Conservation (phyloP, 2,329 filamentous ascomycete genomes). For the Paracoccidioides lutzii region DNA sequence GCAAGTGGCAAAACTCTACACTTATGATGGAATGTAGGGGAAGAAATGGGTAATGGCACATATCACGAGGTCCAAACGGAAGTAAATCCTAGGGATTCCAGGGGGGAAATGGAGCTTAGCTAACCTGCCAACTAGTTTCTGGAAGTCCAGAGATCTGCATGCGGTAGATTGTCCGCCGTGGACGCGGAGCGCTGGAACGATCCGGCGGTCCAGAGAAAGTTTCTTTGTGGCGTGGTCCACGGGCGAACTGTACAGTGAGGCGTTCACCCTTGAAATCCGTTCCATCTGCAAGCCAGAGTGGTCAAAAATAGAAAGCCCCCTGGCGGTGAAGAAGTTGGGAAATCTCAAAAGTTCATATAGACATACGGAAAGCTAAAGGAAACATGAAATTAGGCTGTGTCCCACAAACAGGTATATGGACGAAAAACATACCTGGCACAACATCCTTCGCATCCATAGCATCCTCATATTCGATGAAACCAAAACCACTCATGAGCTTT, state of each 20-base stretch:
- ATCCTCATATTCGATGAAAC: slow-evolving; percentile 99
- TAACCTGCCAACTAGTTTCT: slow-evolving; percentile 99
- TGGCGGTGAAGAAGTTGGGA: slow-evolving; percentile 10
- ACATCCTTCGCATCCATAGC: slow-evolving; percentile 96
- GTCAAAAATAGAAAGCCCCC: slow-evolving; percentile 2
- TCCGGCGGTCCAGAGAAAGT: slow-evolving; percentile 51
- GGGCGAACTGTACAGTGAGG: slow-evolving; percentile 94
- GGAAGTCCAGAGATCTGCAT: slow-evolving; percentile 98
- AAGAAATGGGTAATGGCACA: neutral
- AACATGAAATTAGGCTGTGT: neutral
- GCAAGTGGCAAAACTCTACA: neutral
- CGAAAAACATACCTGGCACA: slow-evolving; percentile 61
- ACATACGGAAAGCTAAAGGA: slow-evolving; percentile 44
- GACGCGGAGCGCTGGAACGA: slow-evolving; percentile 56
- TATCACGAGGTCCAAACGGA: neutral
- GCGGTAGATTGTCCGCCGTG: slow-evolving; percentile 84
- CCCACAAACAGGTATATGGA: neutral
- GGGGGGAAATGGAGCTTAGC: slow-evolving; percentile 31
- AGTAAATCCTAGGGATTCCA: slow-evolving; percentile 15
- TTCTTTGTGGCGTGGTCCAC: slow-evolving; percentile 62
- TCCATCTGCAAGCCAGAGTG: slow-evolving; percentile 52
- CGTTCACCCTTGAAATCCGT: slow-evolving; percentile 97
- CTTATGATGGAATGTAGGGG: neutral
- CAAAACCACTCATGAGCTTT: slow-evolving; percentile 99
- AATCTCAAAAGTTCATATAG: slow-evolving; percentile 2